Evolutionary conservation across 2,329 filamentous ascomycete species (phyloP), one percentile per base, ranked within the genome.

Genomic region (Calycina marina): DNA sequence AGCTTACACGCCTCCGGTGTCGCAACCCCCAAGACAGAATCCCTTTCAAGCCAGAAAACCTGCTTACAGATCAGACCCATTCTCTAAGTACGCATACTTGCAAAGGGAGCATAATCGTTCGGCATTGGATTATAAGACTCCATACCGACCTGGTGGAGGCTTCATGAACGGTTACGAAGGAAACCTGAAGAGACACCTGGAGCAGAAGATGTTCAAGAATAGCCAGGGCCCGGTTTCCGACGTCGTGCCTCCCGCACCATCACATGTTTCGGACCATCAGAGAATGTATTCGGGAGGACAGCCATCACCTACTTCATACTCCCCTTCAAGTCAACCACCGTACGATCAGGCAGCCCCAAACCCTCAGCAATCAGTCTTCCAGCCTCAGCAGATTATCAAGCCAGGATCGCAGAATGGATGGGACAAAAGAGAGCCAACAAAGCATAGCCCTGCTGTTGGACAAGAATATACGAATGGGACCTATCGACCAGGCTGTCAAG

Each of bases 81-180:
- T 52, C 37, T 40, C 43, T 2, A 53, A 53, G 33, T 54, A 54
- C 43, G 53, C 59, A 3, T 76, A 71, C 47, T 69, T 74, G 48
- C 67, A 72, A 40, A 61, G 69, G 15, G 58, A 75, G 38, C 63
- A 73, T 41, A 74, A 74, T 40, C 64, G 66, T 61, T 69, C 58
- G 36, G 56, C 65, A 4, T 58, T 62, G 5, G 64, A 64, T 33
- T 75, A 77, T 37, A 62, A 67, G 30, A 72, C 68, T 4, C 72
- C 72, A 1, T 77, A 76, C 45, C 61, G 65, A 11, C 56, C 60
- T 32, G 49, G 48, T 54, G 64, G 66, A 14, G 71, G 69, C 0
- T 74, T 74, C 42, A 70, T 65, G 18, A 75, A 75, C 38, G 69
- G 68, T 4, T 72, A 73, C 35, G 67, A 72, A 48, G 67, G 65